Evolutionary conservation across 2,329 filamentous ascomycete species (phyloP).

Genomic region (Diplodia corticola): DNA sequence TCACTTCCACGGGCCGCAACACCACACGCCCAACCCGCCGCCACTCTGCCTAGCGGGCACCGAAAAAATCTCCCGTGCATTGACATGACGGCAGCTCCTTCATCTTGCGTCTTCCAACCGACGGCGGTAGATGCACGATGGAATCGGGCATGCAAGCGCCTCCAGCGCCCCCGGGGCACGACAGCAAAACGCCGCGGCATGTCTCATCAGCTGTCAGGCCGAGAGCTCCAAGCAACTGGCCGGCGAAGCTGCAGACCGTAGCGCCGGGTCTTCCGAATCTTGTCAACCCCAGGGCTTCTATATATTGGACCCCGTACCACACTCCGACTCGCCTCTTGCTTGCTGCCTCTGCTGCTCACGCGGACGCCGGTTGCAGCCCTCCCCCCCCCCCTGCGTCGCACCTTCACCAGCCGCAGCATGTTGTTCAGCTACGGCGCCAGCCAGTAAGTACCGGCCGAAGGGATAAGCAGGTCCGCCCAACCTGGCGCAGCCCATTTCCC

Average conservation of each 20-base stretch:
- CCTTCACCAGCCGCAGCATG: slow-evolving; percentile 1
- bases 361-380: slow-evolving; percentile 10
- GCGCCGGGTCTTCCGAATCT: slow-evolving; percentile 1
- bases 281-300: slow-evolving; percentile 11
- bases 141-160: slow-evolving; percentile 14
- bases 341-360: slow-evolving; percentile 17
- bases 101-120: slow-evolving; percentile 20
- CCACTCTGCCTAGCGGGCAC: not conserved
- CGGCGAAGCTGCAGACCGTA: not conserved
- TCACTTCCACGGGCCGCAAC: not conserved
- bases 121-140: slow-evolving; percentile 14
- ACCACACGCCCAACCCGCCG: not conserved
- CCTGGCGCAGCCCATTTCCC: slow-evolving; percentile 6
- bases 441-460: not conserved
- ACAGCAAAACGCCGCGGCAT: slow-evolving; percentile 10
- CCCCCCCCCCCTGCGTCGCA: slow-evolving; percentile 14
- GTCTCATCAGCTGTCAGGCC: slow-evolving; percentile 21
- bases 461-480: slow-evolving; percentile 5
- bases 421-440: slow-evolving; percentile 1
- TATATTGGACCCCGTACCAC: slow-evolving; percentile 19
- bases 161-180: slow-evolving; percentile 2
- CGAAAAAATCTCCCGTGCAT: slow-evolving; percentile 4
- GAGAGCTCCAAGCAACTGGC: not conserved
- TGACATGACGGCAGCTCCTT: slow-evolving; percentile 14
- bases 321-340: slow-evolving; percentile 7